Percentiles rank a stretch among this genome's conserved stretches.
These are phyloP conservation scores for Diaporthe citriasiana DNA, from an alignment of 2,329 filamentous ascomycete species.

Conservation along the genomic window DNA sequence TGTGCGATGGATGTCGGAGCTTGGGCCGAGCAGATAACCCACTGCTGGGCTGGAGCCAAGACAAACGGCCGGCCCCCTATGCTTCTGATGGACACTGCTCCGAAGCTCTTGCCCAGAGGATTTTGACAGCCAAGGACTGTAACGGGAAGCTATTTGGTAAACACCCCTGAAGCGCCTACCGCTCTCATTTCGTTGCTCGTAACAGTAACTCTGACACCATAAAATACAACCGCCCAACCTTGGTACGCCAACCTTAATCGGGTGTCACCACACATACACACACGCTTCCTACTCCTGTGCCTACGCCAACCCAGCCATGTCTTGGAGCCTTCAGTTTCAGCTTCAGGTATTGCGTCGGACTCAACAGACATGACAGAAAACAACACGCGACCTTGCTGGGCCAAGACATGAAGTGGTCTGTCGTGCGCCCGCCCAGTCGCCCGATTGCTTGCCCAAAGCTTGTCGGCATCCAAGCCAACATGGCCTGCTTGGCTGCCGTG, in stretches of 20 bases:
- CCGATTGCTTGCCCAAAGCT: conserved; percentile 14
- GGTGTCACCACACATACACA: not conserved
- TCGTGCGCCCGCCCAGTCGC: not conserved
- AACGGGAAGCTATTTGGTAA: conserved; percentile 25
- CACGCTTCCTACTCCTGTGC: not conserved
- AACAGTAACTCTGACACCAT: not conserved
- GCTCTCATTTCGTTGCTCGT: not conserved
- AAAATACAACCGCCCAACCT: not conserved
- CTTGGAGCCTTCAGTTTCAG: not conserved
- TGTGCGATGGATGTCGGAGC: not conserved
- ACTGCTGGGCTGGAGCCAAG: conserved; percentile 12
- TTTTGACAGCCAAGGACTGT: conserved; percentile 1
- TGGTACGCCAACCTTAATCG: not conserved
- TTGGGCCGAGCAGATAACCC: not conserved
- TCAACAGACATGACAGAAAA: not conserved
- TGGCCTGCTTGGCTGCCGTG: conserved; percentile 18
- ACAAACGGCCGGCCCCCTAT: not conserved
- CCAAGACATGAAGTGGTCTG: not conserved
- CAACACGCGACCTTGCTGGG: not conserved
- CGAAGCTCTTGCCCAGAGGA: not conserved
- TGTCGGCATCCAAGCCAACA: not conserved
- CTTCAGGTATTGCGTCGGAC: no score
- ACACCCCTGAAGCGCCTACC: not conserved
- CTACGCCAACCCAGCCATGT: not conserved
- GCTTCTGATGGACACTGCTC: not conserved